These are phyloP conservation scores for Trametes gibbosa DNA, from an alignment of 768 basidiomycete species.

Conservation along the genomic window DNA sequence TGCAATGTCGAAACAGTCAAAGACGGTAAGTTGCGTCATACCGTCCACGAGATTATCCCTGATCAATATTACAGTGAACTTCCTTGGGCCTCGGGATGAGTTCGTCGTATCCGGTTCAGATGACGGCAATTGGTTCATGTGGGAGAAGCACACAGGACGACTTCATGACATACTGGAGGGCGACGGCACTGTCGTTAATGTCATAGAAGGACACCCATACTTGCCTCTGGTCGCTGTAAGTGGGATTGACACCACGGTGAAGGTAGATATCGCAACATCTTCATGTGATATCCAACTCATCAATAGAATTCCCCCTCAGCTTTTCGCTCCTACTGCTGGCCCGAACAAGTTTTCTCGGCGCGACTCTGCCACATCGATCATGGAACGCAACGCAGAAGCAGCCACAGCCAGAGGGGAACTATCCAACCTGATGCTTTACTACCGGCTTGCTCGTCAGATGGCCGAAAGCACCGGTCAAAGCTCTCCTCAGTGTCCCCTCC, in stretches of 20 bases:
- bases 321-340: conserved; percentile 59
- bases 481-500: conserved; percentile 15
- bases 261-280: conserved; percentile 43
- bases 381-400: conserved; percentile 49
- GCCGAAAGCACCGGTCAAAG: conserved; percentile 2
- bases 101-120: conserved; percentile 83
- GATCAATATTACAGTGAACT: conserved; percentile 58
- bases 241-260: conserved; percentile 84
- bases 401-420: conserved; percentile 30
- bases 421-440: conserved; percentile 32
- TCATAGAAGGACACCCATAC: conserved; percentile 77
- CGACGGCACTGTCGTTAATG: conserved; percentile 79
- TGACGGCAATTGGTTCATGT: conserved; percentile 85
- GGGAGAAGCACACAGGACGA: conserved; percentile 65
- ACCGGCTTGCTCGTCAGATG: conserved; percentile 20
- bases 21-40: conserved; percentile 56
- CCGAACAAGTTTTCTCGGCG: conserved; percentile 54
- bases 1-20: conserved; percentile 84
- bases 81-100: conserved; percentile 75
- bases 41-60: neutral
- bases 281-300: neutral
- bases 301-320: conserved; percentile 33
- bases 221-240: conserved; percentile 82
- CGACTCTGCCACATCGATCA: conserved; percentile 50
- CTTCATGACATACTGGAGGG: conserved; percentile 82